Base-by-base conservation (phyloP, 495 filamentous ascomycete species). In the Aspergillus olivimuriae region DNA sequence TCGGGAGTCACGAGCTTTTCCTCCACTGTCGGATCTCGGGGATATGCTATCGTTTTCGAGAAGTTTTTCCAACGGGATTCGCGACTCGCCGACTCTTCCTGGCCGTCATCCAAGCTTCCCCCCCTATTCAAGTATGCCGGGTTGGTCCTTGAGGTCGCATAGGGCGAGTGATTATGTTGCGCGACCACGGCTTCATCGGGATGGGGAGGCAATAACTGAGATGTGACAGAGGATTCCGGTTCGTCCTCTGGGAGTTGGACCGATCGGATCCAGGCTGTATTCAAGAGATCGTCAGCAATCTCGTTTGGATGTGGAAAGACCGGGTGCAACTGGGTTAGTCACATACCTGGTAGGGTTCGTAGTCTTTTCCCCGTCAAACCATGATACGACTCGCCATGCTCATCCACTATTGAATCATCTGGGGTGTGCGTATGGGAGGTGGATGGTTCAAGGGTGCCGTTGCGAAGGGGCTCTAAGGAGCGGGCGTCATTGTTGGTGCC, bases 61-160 rank as follows among this genome's bases (percentile, higher is more conserved):
- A 84, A 85, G 14, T 69, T 65, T 35, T 66, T 69, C 82, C 82
- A 86, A 35, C 77, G 75, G 14, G 78, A 82, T 36, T 76, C 72
- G 20, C 68, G 63, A 58, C 54, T 15, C 41, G 55, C 26, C 52
- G 18, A 39, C 34, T 38, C 8, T 31, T 34, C 14, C 47, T 41
- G 32, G 47, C 46, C 47, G 43, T 31, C 39, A 45, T 59, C 35
- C 44, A 52, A 1, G 41, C 43, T 34, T 42, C 51, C 47, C 16
- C 34, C 46, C 36, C 46, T 38, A 16, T 15, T 35, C 4, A 51
- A 46, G 16, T 40, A 37, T 2, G 43, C 15, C 31, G 41, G 46
- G 17, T 57, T 42, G 2, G 46, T 41, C n/a, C 57, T 55, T 6
- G 65, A 51, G 56, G 57, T 51, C 56, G 61, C 35, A 50, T 71